Evolutionary conservation across 768 basidiomycete genomes (phyloP).

Genomic region (Agaricus sinodeliciosus): DNA sequence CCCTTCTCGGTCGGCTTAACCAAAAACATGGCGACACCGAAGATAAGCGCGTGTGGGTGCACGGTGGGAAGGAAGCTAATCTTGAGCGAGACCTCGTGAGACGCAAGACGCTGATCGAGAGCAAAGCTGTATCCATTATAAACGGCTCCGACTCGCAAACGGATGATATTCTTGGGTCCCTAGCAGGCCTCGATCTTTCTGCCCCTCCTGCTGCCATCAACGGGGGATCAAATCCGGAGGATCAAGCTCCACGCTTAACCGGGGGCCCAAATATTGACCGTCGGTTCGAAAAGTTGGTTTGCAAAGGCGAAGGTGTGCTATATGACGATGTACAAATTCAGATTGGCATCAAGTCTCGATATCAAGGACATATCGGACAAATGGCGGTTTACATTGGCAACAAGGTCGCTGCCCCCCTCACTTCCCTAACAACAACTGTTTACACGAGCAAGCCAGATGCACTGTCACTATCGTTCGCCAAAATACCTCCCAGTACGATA

Average conservation of each 20-base stretch:
- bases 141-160: constrained; percentile 32
- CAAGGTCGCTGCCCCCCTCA: constrained; percentile 85
- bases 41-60: constrained; percentile 92
- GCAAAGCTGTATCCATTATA: constrained; percentile 19
- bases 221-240: constrained; percentile 17
- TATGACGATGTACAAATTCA: constrained; percentile 96
- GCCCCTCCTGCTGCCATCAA: constrained; percentile 10
- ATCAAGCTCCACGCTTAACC: constrained; percentile 50
- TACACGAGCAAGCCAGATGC: constrained; percentile 69
- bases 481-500: constrained; percentile 82
- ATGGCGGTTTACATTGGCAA: constrained; percentile 95
- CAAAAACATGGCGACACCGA: constrained; percentile 89
- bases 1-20: constrained; percentile 80
- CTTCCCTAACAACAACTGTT: constrained; percentile 83
- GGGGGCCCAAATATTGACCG: constrained; percentile 71
- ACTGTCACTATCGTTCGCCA: constrained; percentile 78
- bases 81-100: constrained; percentile 62
- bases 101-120: constrained; percentile 34
- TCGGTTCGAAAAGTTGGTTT: constrained; percentile 84
- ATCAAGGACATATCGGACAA: constrained; percentile 91
- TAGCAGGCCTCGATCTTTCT: constrained; percentile 78
- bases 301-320: constrained; percentile 77
- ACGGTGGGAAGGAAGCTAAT: constrained; percentile 92
- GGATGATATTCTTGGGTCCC: constrained; percentile 58
- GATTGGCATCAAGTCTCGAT: constrained; percentile 93